Conservation (phyloP, 345 rosid species). For the Citrus cavaleriei region DNA sequence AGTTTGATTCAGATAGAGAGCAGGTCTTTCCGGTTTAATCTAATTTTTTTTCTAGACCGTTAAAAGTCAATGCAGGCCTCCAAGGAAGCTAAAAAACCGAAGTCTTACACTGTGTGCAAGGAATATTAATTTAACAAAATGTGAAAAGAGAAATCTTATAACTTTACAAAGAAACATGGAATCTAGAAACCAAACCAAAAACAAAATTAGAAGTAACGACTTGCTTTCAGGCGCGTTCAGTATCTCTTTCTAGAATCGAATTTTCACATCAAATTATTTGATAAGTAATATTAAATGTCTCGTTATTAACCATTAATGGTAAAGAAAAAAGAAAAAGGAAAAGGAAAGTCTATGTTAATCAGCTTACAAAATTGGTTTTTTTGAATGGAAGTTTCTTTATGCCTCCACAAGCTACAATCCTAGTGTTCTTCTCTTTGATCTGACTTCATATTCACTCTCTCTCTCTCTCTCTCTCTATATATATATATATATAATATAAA, state of each 20-base stretch:
- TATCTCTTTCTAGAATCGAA: background rate
- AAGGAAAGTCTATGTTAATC: too few relatives aligned
- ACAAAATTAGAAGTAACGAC: too few relatives aligned
- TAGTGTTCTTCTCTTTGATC: background rate
- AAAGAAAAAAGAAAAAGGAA: too few relatives aligned
- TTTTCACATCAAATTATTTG: background rate
- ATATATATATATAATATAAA: too few relatives aligned
- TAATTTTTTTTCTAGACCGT: too few relatives aligned
- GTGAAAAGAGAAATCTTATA: background rate
- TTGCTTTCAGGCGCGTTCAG: background rate
- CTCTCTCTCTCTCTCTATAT: too few relatives aligned
- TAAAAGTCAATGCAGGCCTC: background rate
- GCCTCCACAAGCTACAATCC: background rate
- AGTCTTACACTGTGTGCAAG: constrained; percentile 8
- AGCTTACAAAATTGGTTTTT: background rate
- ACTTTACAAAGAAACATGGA: background rate
- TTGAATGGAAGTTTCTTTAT: background rate
- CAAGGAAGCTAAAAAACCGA: background rate
- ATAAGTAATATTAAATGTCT: too few relatives aligned
- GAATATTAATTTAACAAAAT: constrained; percentile 10
- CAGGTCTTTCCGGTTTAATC: too few relatives aligned
- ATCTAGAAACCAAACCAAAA: background rate
- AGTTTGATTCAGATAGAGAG: too few relatives aligned
- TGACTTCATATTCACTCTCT: too few relatives aligned
- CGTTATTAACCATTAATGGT: too few relatives aligned